Percentiles rank a stretch among this genome's conserved stretches.
These are phyloP conservation scores for Clitoria ternatea DNA, from an alignment of 306 rosid genomes.

Conservation along the genomic window DNA sequence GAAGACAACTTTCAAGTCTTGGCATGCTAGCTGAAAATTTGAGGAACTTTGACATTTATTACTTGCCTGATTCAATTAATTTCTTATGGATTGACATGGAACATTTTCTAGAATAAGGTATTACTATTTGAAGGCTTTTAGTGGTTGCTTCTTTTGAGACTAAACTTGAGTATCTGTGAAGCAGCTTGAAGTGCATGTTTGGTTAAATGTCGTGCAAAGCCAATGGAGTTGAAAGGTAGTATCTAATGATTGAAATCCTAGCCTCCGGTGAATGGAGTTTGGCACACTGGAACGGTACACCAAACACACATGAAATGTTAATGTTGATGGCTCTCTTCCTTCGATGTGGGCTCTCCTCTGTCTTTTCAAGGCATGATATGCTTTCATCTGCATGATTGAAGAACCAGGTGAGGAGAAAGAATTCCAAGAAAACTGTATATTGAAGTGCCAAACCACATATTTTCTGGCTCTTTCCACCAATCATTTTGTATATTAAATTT, in stretches of 20 bases:
- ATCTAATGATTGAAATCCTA: too few relatives aligned
- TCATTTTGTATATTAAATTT: too few relatives aligned
- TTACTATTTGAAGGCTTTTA: constrained; percentile 6
- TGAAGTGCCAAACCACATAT: background rate
- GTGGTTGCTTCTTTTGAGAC: background rate
- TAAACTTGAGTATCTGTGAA: background rate
- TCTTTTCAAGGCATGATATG: constrained; percentile 5
- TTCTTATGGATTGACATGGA: background rate
- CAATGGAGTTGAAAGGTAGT: too few relatives aligned
- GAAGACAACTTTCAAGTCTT: constrained; percentile 15
- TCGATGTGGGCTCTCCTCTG: background rate
- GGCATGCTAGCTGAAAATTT: background rate
- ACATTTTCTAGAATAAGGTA: background rate
- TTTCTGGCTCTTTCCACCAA: constrained; percentile 8
- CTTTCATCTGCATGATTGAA: background rate
- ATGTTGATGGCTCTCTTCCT: background rate
- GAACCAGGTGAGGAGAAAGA: background rate
- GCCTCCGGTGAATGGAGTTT: too few relatives aligned
- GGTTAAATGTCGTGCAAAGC: too few relatives aligned
- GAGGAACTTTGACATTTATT: background rate
- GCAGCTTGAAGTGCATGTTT: too few relatives aligned
- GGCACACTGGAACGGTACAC: too few relatives aligned
- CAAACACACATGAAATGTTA: background rate
- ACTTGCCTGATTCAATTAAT: constrained; percentile 1
- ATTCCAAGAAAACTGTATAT: background rate